Base-by-base conservation (phyloP, 2,329 filamentous ascomycete species). In the Apiospora kogelbergensis region DNA sequence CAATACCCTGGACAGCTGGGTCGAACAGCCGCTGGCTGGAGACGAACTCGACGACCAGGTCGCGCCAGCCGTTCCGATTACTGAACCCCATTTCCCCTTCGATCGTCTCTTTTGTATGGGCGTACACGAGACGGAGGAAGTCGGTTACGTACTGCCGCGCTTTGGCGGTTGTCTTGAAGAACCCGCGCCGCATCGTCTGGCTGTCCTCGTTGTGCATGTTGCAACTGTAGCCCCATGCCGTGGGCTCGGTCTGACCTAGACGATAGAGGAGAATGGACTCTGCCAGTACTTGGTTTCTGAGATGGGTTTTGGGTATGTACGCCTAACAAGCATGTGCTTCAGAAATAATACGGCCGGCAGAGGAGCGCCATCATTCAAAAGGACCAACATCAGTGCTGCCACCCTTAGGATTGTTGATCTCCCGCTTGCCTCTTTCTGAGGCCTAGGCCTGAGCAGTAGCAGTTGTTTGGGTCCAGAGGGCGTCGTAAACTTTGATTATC, bases 181-280 rank as follows among this genome's bases (percentile, higher is more conserved):
- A 86, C 68, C 87, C 84, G 6, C 79, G 78, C 6, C 79, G 79
- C 7, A 71, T 74, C 68, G 15, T 6, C 24, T 81, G 82, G 0
- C 74, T 68, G 46, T 78, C 76, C 17, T 80, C 79, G 57, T 81
- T 81, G 9, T 85, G 82, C 33, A 83, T 81, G 48, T 85, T 81
- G 48, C 85, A 87, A 40, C 84, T 77, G 72, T 84, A 87, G 0
- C 86, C 86, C 86, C 86, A 88, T 0, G 83, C 85, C 0, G 83
- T 83, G 7, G 86, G 76, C 46, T 13, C 30, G 11, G 70, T 77
- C 3, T 75, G 75, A 68, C 81, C 78, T 7, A 75, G 69, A 42
- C 83, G 82, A 72, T 87, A 88, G 20, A 86, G 77, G 3, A 87
- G 75, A 6, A 82, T n/a, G n/a, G n/a, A n/a, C n/a, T n/a, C 80